phyloP scores from a whole-genome alignment of 768 basidiomycete species.

The Tremella fuciformis region DNA sequence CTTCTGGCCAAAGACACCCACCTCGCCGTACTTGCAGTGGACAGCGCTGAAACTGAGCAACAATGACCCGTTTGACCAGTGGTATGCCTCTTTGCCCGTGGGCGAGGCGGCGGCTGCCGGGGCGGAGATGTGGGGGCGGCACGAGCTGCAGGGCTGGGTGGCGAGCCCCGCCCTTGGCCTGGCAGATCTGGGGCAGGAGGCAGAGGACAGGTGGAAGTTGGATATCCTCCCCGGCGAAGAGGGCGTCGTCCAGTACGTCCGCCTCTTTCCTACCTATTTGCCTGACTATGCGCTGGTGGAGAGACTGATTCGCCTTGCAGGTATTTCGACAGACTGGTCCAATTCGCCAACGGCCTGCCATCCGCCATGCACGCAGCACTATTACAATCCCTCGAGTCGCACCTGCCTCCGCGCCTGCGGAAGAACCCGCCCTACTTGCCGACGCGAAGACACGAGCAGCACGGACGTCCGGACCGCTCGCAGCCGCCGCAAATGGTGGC shows the following conservation, averaged over 20 bases:
- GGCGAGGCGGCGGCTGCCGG: too few relatives aligned
- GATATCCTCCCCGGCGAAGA: slow-evolving; percentile 9
- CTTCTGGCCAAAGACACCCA: too few relatives aligned
- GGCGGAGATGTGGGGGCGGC: slow-evolving; percentile 15
- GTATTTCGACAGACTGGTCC: slow-evolving; percentile 1
- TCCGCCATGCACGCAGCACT: slow-evolving; percentile 1
- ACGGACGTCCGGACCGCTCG: neutral
- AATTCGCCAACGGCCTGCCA: slow-evolving; percentile 7
- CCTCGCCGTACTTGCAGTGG: too few relatives aligned
- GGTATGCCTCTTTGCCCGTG: too few relatives aligned
- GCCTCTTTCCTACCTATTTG: too few relatives aligned
- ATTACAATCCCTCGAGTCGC: neutral
- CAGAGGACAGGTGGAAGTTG: slow-evolving; percentile 24
- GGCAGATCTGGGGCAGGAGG: slow-evolving; percentile 24
- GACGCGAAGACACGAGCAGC: neutral
- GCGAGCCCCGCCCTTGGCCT: neutral
- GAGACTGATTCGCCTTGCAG: neutral
- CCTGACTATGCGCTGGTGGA: too few relatives aligned
- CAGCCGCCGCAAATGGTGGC: slow-evolving; percentile 21
- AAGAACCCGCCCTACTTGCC: too few relatives aligned
- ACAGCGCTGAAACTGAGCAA: too few relatives aligned
- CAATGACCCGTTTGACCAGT: too few relatives aligned
- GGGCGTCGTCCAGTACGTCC: too few relatives aligned
- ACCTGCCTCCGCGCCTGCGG: neutral
- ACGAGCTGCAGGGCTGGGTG: slow-evolving; percentile 28